Evolutionary conservation across 2,329 filamentous ascomycete genomes (phyloP), one percentile per base, ranked within the genome.

Genomic region (Cladobotryum protrusum): DNA sequence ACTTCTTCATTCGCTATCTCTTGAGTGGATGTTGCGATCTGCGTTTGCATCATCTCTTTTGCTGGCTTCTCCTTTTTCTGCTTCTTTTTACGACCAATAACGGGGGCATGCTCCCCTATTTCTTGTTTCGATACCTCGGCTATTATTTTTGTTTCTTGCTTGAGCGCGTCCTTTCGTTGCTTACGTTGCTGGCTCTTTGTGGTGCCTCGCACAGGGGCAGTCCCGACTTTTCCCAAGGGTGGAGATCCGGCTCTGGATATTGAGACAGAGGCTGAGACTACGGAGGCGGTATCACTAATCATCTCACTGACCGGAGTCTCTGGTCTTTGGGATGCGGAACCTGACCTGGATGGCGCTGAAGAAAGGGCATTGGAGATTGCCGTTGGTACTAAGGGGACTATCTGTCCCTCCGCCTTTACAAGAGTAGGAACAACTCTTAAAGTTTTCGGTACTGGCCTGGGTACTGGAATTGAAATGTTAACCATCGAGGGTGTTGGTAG

Each of bases 111-210:
- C 56, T 81, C 77, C 46, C 79, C 73, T 12, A 74, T 66, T 52
- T 84, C 82, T 13, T 69, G 60, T 44, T 75, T 73, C 55, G 78
- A 60, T 1, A 69, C 58, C 54, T 81, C 78, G 3, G 67, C 70
- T 52, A 83, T 75, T 33, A 75, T 64, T 15, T 74, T 76, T 3
- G 76, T 77, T 49, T 86, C 83, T 59, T 83, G 81, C 60, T 83
- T 86, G 52, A 81, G 72, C 15, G 77, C 78, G 55, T 86, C 83
- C 63, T 83, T 85, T 55, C 84, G 81, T 60, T 87, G 81, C 66
- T 91, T 92, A 63, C 86, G 86, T 62, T 86, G 80, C 63, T 88
- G 85, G 59, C 83, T 89, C 71, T 90, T 91, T 8, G 87, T 89
- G 42, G 85, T 87, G 18, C 73, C 72, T 52, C 86, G 77, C 3